Evolutionary conservation across 495 filamentous ascomycete genomes (phyloP).

Genomic region (Hyaloscypha variabilis): DNA sequence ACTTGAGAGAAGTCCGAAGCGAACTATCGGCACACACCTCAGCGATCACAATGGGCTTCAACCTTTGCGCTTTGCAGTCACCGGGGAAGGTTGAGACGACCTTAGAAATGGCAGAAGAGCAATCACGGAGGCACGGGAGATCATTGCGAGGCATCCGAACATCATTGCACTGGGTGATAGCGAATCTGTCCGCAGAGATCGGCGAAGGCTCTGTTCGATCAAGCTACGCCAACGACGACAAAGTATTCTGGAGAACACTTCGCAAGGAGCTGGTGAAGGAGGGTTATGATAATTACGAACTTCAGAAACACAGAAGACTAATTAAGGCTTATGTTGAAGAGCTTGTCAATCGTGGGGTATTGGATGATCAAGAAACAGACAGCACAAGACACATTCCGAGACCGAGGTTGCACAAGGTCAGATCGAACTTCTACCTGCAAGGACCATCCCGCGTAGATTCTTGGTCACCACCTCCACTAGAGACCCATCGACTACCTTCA

Average conservation of each 20-base stretch:
- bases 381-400: background rate
- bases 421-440: background rate
- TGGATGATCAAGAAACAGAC: constrained; percentile 17
- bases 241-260: constrained; percentile 20
- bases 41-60: constrained; percentile 14
- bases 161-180: constrained; percentile 7
- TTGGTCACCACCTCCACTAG: background rate
- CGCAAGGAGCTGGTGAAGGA: constrained; percentile 18
- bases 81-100: constrained; percentile 4
- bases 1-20: constrained; percentile 8
- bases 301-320: constrained; percentile 16
- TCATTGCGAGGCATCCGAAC: constrained; percentile 8
- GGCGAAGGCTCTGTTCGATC: constrained; percentile 13
- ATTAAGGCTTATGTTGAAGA: constrained; percentile 25
- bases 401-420: background rate
- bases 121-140: background rate
- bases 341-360: constrained; percentile 16
- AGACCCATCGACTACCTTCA: background rate
- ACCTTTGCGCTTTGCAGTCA: background rate
- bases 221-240: constrained; percentile 15
- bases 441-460: background rate
- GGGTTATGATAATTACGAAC: constrained; percentile 3
- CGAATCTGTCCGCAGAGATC: background rate
- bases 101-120: background rate
- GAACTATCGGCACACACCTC: constrained; percentile 12